Evolutionary conservation across 768 basidiomycete genomes (phyloP), one percentile per base, ranked within the genome.

Genomic region (Sistotremastrum suecicum): DNA sequence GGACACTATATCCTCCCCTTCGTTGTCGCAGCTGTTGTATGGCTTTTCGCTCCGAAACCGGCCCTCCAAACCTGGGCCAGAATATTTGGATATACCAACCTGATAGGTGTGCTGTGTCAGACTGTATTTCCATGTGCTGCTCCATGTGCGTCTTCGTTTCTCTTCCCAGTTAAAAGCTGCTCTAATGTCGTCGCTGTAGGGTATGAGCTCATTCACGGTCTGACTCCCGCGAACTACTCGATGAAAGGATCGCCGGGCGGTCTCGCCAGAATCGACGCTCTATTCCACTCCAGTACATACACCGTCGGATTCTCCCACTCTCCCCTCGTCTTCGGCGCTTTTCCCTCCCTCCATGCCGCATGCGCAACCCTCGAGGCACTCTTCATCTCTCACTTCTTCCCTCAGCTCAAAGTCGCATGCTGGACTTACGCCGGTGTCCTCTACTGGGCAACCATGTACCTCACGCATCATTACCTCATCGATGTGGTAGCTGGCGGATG

Each of bases 401-500:
- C 88, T 0, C 70, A 72, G 49, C 71, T 70, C 33, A 68, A 75
- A 1, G 67, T 66, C 3, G 80, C 71, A 52, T 77, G 79, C 28
- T 97, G 90, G 87, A 67, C 64, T 1, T 99, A 98, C 63, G 80
- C 79, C 2, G 78, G 75, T 5, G 65, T 87, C 11, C 74, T 99
- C 3, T 98, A 94, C 61, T 99, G 95, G 95, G 81, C 87, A 7
- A 97, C 94, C 28, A 98, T 98, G 94, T 97, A 94, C 68, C 82
- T 94, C 55, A 88, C 87, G 3, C 90, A 95, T 63, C 94, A 98
- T 66, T 98, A 98, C 69, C 83, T 99, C 58, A 91, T 99, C 65
- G 95, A 99, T 58, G 87, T 97, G 58, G 87, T 90, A 42, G 86
- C 80, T 7, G 95, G 95, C 9, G 87, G 84, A 0, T 94, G 91